These are phyloP conservation scores for Picochlorum sp. DNA, from an alignment of 139 green algal species.

Conservation along the genomic window DNA sequence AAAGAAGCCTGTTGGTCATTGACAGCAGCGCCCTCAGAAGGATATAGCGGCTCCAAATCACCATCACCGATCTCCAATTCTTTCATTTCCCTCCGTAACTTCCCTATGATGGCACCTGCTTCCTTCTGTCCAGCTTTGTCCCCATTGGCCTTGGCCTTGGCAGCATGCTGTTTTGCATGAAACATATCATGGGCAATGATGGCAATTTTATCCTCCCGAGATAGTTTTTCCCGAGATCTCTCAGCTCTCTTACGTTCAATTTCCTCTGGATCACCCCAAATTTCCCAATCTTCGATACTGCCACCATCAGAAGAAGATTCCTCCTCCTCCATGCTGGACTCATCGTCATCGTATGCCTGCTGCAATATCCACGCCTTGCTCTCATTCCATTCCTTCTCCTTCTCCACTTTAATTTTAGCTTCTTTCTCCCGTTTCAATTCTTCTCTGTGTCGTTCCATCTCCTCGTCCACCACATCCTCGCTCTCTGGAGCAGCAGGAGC, in stretches of 20 bases:
- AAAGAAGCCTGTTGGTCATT: background rate
- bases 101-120: constrained; percentile 62
- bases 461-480: constrained; percentile 17
- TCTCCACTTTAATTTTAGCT: constrained; percentile 3
- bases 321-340: constrained; percentile 9
- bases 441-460: background rate
- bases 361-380: constrained; percentile 62
- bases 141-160: constrained; percentile 47
- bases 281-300: constrained; percentile 69
- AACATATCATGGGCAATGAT: constrained; percentile 35
- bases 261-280: constrained; percentile 71
- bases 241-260: constrained; percentile 39
- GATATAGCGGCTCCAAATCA: constrained; percentile 7
- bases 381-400: constrained; percentile 19
- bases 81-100: constrained; percentile 55
- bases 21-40: background rate
- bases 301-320: background rate
- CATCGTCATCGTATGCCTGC: constrained; percentile 33
- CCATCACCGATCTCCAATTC: constrained; percentile 32
- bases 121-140: constrained; percentile 65
- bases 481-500: background rate
- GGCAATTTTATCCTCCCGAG: constrained; percentile 17
- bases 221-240: constrained; percentile 21
- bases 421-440: constrained; percentile 5
- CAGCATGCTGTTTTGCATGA: constrained; percentile 24